Percentiles rank a stretch among this genome's conserved stretches.
Conservation (phyloP, 495 filamentous ascomycete genomes). For the Platismatia glauca region DNA sequence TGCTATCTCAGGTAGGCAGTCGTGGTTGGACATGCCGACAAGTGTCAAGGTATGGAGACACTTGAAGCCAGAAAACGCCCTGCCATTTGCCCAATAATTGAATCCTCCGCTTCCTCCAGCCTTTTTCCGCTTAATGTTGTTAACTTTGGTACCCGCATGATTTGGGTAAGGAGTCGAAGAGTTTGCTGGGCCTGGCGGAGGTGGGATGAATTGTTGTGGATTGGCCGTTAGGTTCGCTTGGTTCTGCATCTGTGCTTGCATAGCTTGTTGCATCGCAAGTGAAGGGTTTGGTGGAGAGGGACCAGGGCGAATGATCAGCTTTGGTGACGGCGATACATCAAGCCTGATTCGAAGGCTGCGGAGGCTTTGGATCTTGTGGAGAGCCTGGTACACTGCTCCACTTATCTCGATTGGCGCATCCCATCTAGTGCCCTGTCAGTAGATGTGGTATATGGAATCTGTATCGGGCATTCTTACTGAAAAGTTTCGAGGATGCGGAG, state of each 20-base stretch:
- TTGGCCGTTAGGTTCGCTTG: background rate
- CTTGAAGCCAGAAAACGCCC: conserved; percentile 49
- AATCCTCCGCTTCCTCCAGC: background rate
- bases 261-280: conserved; percentile 2
- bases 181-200: conserved; percentile 1
- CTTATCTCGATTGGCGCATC: conserved; percentile 54
- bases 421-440: conserved; percentile 37
- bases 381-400: conserved; percentile 45
- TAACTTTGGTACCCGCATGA: conserved; percentile 7
- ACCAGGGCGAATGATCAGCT: conserved; percentile 37
- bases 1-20: conserved; percentile 46
- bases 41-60: conserved; percentile 44
- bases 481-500: conserved; percentile 48
- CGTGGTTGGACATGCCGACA: conserved; percentile 48
- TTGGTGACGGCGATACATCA: conserved; percentile 41
- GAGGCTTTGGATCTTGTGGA: conserved; percentile 41
- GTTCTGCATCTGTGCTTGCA: conserved; percentile 10
- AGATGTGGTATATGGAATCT: background rate
- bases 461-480: conserved; percentile 30
- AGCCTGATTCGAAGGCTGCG: conserved; percentile 29
- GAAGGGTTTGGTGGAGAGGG: conserved; percentile 12
- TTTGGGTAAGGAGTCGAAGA: conserved; percentile 10
- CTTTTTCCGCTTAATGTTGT: conserved; percentile 20
- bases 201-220: conserved; percentile 8
- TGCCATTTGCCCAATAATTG: conserved; percentile 25